Evolutionary conservation across 257 asterid species (phyloP), one percentile per base, ranked within the genome.

Genomic region (Solanum sejunctum): DNA sequence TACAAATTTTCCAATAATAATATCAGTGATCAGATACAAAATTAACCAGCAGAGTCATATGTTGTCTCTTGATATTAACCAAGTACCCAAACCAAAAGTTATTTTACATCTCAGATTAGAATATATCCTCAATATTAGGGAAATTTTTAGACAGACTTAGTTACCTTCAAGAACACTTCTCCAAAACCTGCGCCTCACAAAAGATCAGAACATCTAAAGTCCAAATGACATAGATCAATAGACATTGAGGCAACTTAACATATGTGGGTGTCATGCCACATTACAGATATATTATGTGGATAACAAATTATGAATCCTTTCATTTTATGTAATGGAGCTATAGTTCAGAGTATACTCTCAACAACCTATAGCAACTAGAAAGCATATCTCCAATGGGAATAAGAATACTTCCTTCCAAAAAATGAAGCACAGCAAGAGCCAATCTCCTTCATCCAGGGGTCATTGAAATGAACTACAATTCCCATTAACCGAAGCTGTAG

Each of bases 121-220:
- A 64, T 83, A 66, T 16, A 66, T 36, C 39, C 52, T 63, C 80
- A 49, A 23, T 20, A 83, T 66, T 69, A 67, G 12, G 84, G 69
- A 83, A 69, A 32, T 47, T 52, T 28, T 51, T 66, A 45, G 41
- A 51, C 41, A 28, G 80, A 9, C 81, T 69, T 52, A 2, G 16
- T 67, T 66, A 77, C 82, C 85, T 73, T 83, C 84, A 67, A 26
- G 41, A 83, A 66, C 60, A 69, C 43, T 20, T 20, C 39, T 43
- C 81, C 64, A 66, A 52, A 49, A 36, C 85, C 85, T 83, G 85
- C 45, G 82, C 70, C 64, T 69, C 81, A 83, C 81, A 83, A 12
- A 58, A 81, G 70, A 83, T n/a, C 69, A 54, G 16, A 58, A 69
- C 20, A 83, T 83, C 85, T 57, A 69, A 12, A 28, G 64, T 66